These are phyloP conservation scores for Picocystis salinarum DNA, from an alignment of 139 green algal species.

Conservation along the genomic window DNA sequence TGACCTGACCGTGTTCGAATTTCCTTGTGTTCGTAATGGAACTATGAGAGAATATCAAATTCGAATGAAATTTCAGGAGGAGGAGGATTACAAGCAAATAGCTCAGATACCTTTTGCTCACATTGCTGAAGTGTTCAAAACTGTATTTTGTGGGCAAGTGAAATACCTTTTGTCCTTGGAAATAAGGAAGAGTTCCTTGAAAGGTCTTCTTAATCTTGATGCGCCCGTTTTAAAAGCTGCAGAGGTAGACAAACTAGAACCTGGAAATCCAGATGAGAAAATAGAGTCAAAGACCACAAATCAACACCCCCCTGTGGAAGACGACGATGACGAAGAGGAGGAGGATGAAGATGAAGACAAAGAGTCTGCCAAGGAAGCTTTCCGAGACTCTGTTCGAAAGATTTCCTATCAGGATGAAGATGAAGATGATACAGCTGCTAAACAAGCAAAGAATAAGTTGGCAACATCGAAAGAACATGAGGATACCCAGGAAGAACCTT, in stretches of 20 bases:
- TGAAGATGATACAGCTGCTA: neutral
- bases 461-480: neutral
- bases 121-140: too few relatives aligned
- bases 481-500: neutral
- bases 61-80: too few relatives aligned
- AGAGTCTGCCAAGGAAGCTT: neutral
- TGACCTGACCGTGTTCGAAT: neutral
- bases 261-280: neutral
- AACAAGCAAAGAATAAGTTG: neutral
- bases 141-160: too few relatives aligned
- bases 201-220: too few relatives aligned
- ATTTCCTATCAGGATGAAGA: neutral
- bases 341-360: slow-evolving; percentile 8
- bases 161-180: too few relatives aligned
- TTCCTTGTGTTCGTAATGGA: neutral
- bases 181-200: too few relatives aligned
- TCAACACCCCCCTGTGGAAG: too few relatives aligned
- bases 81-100: too few relatives aligned
- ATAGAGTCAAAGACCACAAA: too few relatives aligned
- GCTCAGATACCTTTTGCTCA: too few relatives aligned
- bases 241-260: neutral
- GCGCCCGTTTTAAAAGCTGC: too few relatives aligned
- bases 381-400: neutral
- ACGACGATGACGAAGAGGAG: slow-evolving; percentile 9
- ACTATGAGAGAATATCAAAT: too few relatives aligned